Percentiles rank a stretch among this genome's conserved stretches.
phyloP scores from a whole-genome alignment of 1,284 basidiomycete genomes.

The Trichosporon sp. region DNA sequence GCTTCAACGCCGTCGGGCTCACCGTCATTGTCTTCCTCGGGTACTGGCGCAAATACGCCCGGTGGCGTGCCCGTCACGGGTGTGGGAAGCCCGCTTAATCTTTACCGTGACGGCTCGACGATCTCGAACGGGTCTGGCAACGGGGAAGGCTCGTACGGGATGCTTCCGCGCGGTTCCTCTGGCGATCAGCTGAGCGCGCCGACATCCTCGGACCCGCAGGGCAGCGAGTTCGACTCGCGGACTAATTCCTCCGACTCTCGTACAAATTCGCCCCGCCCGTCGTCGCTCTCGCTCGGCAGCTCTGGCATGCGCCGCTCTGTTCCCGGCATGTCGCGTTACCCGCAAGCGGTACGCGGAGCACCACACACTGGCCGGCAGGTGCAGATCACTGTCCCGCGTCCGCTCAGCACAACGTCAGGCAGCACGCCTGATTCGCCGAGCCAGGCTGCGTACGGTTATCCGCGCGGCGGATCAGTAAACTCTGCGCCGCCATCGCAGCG shows the following conservation, averaged over 20 bases:
- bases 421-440: background rate
- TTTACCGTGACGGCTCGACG: constrained; percentile 7
- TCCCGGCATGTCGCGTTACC: background rate
- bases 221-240: constrained; percentile 7
- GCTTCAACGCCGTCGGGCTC: constrained; percentile 18
- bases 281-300: constrained; percentile 4
- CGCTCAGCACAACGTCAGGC: constrained; percentile 8
- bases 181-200: constrained; percentile 4
- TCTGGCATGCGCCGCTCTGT: background rate
- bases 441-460: background rate
- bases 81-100: background rate
- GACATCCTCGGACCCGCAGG: constrained; percentile 1
- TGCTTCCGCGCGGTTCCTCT: background rate
- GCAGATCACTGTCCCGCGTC: constrained; percentile 12
- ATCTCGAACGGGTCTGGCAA: background rate
- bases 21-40: constrained; percentile 22
- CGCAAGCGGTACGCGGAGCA: constrained; percentile 5
- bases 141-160: background rate
- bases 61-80: background rate
- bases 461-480: background rate
- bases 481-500: background rate
- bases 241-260: constrained; percentile 9
- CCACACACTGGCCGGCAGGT: constrained; percentile 13
- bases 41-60: constrained; percentile 26
- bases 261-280: constrained; percentile 12